A percentile compares a stretch with the other conserved stretches of the same genome.
Conservation (phyloP, 2,329 filamentous ascomycete genomes). For the Byssothecium circinans region DNA sequence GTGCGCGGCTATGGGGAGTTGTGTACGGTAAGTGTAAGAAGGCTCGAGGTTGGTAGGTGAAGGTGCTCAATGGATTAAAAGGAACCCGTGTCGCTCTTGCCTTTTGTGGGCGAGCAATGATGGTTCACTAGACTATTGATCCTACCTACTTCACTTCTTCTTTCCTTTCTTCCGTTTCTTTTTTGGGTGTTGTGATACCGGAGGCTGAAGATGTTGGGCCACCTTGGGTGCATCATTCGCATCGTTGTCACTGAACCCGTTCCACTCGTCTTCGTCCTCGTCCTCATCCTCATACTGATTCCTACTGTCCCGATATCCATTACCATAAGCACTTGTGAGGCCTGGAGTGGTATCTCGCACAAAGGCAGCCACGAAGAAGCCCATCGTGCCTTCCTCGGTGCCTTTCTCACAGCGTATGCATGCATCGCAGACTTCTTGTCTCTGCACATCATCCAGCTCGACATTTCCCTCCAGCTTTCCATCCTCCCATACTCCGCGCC, state of each 20-base stretch:
- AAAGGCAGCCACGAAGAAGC: slow-evolving; percentile 93
- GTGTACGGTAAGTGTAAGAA: neutral
- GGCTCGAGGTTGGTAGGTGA: no score
- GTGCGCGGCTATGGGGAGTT: no score
- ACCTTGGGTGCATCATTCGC: neutral
- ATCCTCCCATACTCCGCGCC: slow-evolving; percentile 55
- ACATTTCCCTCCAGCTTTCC: slow-evolving; percentile 46
- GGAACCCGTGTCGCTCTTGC: neutral
- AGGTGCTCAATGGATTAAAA: neutral
- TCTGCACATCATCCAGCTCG: slow-evolving; percentile 45
- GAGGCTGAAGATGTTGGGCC: neutral
- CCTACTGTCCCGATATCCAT: neutral
- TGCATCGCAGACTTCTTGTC: slow-evolving; percentile 60
- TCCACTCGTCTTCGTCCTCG: slow-evolving; percentile 46
- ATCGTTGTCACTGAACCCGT: slow-evolving; percentile 47
- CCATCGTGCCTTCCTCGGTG: slow-evolving; percentile 83
- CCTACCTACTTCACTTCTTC: neutral
- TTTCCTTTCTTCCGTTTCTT: slow-evolving; percentile 26
- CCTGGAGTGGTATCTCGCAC: slow-evolving; percentile 55
- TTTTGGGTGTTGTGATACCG: slow-evolving; percentile 12
- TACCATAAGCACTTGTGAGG: slow-evolving; percentile 2
- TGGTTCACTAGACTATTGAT: neutral
- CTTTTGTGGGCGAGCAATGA: neutral
- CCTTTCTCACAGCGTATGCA: slow-evolving; percentile 83
- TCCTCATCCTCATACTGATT: no score